Evolutionary conservation across 2,329 filamentous ascomycete species (phyloP).

Genomic region (Verticillium tricorpus): DNA sequence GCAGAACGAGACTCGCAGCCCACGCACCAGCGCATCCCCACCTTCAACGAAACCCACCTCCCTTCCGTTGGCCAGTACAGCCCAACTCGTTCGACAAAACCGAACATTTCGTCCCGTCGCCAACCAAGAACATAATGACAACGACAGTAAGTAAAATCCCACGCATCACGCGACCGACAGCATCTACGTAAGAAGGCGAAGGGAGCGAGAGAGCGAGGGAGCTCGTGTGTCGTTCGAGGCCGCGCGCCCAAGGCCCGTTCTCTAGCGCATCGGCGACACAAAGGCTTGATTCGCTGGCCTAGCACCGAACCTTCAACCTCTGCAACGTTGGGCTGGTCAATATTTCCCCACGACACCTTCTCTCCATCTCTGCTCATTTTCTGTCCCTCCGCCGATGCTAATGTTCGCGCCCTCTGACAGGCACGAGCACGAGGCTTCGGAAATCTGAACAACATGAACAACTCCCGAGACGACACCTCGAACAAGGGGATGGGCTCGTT

Average conservation of each 20-base stretch:
- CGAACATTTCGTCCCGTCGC: background rate
- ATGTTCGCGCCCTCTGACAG: constrained; percentile 19
- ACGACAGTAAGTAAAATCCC: background rate
- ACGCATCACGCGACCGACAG: background rate
- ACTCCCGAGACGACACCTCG: constrained; percentile 23
- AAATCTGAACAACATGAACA: constrained; percentile 27
- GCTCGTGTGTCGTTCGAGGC: background rate
- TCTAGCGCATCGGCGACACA: background rate
- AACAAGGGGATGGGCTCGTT: background rate
- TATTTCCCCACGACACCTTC: background rate
- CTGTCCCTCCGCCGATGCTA: background rate
- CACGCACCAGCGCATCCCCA: background rate
- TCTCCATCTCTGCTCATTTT: background rate
- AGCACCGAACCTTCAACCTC: background rate
- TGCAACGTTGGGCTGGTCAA: background rate
- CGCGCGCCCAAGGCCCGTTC: background rate
- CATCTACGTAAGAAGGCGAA: background rate
- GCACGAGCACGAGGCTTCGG: constrained; percentile 32
- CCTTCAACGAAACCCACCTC: background rate
- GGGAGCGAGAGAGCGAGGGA: background rate
- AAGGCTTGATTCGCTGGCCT: background rate
- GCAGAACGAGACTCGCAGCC: background rate
- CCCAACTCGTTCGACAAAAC: background rate
- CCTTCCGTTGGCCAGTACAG: background rate
- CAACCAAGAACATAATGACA: background rate